A percentile compares a stretch with the other conserved stretches of the same genome.
phyloP scores from a whole-genome alignment of 768 basidiomycete genomes.

The Calvatia gigantea region DNA sequence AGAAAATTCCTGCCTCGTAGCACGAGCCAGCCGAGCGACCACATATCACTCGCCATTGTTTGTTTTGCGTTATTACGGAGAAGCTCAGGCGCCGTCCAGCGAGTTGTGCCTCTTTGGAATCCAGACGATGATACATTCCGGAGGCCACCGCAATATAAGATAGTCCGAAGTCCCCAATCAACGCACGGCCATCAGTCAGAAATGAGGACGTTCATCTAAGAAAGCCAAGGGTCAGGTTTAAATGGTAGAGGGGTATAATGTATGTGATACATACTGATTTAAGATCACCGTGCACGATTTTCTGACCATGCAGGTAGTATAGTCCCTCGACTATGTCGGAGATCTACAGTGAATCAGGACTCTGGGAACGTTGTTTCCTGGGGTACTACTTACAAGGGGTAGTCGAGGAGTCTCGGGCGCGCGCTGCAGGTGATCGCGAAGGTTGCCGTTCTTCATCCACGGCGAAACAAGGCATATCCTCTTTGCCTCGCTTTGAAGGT shows the following conservation, averaged over 20 bases:
- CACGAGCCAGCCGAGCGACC: neutral
- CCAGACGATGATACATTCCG: neutral
- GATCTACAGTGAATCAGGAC: neutral
- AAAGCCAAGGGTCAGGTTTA: neutral
- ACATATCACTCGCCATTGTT: neutral
- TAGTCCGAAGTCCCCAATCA: neutral
- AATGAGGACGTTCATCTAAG: neutral
- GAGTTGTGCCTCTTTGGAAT: neutral
- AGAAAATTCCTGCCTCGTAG: neutral
- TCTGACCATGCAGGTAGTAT: neutral
- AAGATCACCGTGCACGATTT: neutral
- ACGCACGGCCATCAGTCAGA: neutral
- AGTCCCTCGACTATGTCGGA: neutral
- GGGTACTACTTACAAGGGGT: constrained; percentile 15
- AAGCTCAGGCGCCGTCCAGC: neutral
- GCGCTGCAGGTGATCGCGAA: constrained; percentile 13
- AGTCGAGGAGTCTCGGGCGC: constrained; percentile 8
- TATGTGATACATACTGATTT: neutral
- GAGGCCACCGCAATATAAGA: neutral
- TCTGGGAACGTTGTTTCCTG: no score
- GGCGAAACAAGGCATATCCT: constrained; percentile 18
- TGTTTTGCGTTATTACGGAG: neutral
- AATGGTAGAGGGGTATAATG: neutral
- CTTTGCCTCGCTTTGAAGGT: constrained; percentile 1
- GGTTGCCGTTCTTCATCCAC: constrained; percentile 18